These are phyloP conservation scores for Trichoderma parareesei DNA, from an alignment of 495 filamentous ascomycete species.

Conservation along the genomic window DNA sequence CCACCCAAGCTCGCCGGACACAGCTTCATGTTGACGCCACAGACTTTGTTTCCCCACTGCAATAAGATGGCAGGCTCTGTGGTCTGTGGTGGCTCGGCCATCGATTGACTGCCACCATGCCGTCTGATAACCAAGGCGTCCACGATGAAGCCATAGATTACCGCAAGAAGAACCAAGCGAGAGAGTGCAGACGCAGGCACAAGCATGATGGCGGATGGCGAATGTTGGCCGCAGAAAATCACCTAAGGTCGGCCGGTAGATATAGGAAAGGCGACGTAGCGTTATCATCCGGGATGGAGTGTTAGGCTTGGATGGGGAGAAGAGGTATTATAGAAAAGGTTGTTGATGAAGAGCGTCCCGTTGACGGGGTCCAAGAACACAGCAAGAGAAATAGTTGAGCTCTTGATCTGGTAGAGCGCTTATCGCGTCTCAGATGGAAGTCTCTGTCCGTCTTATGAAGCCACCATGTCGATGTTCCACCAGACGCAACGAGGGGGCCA, in stretches of 20 bases:
- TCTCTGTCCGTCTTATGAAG: too few species aligned
- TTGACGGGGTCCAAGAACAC: not conserved
- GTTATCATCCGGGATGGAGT: not conserved
- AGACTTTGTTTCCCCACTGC: conserved; percentile 15
- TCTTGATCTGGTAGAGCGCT: too few species aligned
- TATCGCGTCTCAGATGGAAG: too few species aligned
- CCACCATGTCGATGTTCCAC: not conserved
- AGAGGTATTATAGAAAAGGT: not conserved
- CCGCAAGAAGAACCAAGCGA: conserved; percentile 15
- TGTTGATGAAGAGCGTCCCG: not conserved
- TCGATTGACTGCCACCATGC: conserved; percentile 20
- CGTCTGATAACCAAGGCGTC: conserved; percentile 14
- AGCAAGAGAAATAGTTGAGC: not conserved
- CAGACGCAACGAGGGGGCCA: conserved; percentile 3
- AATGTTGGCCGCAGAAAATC: conserved; percentile 6
- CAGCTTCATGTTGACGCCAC: conserved; percentile 8
- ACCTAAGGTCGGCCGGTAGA: not conserved
- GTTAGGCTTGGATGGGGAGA: not conserved
- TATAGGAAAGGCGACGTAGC: not conserved
- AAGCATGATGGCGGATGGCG: conserved; percentile 8
- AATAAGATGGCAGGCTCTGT: conserved; percentile 16
- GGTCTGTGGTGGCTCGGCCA: conserved; percentile 27
- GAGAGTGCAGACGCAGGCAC: not conserved
- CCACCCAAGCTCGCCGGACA: conserved; percentile 27
- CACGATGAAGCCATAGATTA: conserved; percentile 16